These are phyloP conservation scores for Phoenix roebelenii DNA, from an alignment of 176 grass and related monocot genomes.

Conservation along the genomic window DNA sequence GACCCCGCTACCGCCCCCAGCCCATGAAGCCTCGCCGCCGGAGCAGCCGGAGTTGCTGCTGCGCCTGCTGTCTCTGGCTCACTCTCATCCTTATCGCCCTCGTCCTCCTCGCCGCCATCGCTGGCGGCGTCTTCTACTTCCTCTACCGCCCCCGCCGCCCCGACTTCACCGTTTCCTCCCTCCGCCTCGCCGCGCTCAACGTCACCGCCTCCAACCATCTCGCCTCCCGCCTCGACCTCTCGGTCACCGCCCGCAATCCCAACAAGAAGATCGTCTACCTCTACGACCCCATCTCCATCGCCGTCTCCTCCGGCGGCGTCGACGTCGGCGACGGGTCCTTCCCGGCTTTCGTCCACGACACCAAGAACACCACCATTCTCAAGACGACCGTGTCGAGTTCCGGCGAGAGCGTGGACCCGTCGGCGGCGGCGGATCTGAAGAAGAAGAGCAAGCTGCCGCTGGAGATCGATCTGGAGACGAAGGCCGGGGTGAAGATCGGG, in stretches of 20 bases:
- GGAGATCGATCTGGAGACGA: conserved; percentile 6
- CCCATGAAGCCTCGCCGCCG: background rate
- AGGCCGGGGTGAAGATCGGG: conserved; percentile 12
- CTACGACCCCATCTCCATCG: conserved; percentile 13
- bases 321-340: conserved; percentile 1
- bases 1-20: conserved; percentile 71
- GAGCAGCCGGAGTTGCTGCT: conserved; percentile 1
- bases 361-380: background rate
- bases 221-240: conserved; percentile 4
- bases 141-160: conserved; percentile 11
- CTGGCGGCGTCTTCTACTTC: conserved; percentile 4
- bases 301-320: background rate
- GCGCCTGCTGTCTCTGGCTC: conserved; percentile 14
- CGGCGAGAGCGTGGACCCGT: background rate
- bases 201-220: background rate
- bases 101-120: conserved; percentile 7
- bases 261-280: conserved; percentile 16
- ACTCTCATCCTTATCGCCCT: background rate
- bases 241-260: conserved; percentile 8
- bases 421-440: background rate
- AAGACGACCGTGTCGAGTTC: no score
- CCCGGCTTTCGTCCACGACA: conserved; percentile 3
- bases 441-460: conserved; percentile 6
- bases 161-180: background rate
- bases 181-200: conserved; percentile 9